Evolutionary conservation across 1,139 yeast genomes (phyloP), one percentile per base, ranked within the genome.

Genomic region (Yamadazyma jaroonii): DNA sequence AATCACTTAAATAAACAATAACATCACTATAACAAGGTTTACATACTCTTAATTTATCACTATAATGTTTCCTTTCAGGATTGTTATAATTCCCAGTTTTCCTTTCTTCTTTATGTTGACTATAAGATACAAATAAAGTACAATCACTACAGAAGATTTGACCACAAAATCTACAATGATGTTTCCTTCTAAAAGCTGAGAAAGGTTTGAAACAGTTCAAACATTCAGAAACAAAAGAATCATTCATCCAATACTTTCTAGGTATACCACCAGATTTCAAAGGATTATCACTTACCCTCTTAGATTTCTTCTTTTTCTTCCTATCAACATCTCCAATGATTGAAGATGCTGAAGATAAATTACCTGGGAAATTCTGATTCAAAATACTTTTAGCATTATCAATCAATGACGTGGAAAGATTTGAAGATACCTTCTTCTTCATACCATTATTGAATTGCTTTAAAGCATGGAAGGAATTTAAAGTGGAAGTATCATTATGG

Each of bases 111-210:
- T 66, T 68, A 44, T 88, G 87, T 51, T 79, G 80, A 29, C 77
- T 79, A 29, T 95, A 95, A 2, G 88, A 75, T 9, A 89, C 79
- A 47, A 88, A 74, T 3, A 78, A 64, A 0, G 97, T 89, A 58
- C 98, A 92, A n/a, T 76, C 74, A 24, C 87, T 75, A 59, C 98
- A 92, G 54, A 89, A 92, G 30, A 92, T 92, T 57, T 90, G 97
- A 2, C 97, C 97, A 61, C 98, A 92, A 36, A 90, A 81, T 35
- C 98, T 68, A 54, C 98, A 92, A 59, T 92, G 98, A 57, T 92
- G 98, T 48, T 87, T 86, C 48, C 98, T 71, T 54, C 97, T 67
- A 61, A 90, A 92, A 0, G 82, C 78, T 0, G 86, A 78, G 54
- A 87, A 87, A 0, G 80, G 76, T 40, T 79, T 74, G 36, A 84